Base-by-base conservation (phyloP, 257 asterid species). In the Rehmannia glutinosa region DNA sequence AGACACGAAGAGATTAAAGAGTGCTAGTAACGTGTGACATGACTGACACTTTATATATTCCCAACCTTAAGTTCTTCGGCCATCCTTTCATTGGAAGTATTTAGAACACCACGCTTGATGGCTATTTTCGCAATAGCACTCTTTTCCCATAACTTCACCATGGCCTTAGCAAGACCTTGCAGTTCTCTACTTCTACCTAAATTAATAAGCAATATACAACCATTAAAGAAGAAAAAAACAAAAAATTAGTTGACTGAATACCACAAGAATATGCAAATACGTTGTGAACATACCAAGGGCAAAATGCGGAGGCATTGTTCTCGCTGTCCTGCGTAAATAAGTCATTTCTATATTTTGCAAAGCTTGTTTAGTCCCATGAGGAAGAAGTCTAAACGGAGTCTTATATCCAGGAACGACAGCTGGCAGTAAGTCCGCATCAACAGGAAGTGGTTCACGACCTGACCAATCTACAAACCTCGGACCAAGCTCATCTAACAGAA, bases 41-140 rank as follows among this genome's bases (percentile, higher is more conserved):
- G 54, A 19, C n/a, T 38, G 23, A 27, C 15, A 39, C 43, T 21
- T 28, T 24, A 49, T 46, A 11, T 45, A 49, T 42, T 33, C 19
- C 66, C 30, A 42, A 92, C 99, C 97, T 86, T 93, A 77, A 93
- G 96, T 76, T 90, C 97, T 81, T 90, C 94, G 3, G 95, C 95
- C 95, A 93, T 93, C 81, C 91, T 83, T 72, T 93, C 96, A 39
- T 88, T 93, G 74, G 66, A 68, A 43, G 97, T 90, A 71, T 93
- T 93, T 17, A 46, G 80, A 60, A 92, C 96, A 65, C 98, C 97
- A 16, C 91, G 98, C 68, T 92, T 92, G 74, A 92, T 89, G 68
- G 90, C 98, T 69, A 92, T 89, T 77, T 89, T 89, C 6, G 86
- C 98, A 51, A 92, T 71, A 54, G 95, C 85, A 62, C 95, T 78